Evolutionary conservation across 139 green algal species (phyloP).

Genomic region (Mesostigma viride): DNA sequence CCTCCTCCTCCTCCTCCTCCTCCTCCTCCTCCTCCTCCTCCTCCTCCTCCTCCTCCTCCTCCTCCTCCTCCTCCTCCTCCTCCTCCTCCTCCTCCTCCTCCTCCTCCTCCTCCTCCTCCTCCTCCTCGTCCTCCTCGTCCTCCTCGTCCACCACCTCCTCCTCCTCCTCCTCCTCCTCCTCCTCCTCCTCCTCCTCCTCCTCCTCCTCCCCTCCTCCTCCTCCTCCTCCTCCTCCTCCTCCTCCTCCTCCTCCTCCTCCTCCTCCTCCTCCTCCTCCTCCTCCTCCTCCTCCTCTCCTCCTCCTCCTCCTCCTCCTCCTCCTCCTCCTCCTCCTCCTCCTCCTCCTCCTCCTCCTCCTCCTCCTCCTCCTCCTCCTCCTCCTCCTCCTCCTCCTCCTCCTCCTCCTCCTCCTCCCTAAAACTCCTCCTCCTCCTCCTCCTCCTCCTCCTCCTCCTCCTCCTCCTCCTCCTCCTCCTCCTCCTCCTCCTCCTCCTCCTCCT

Average conservation of each 20-base stretch:
- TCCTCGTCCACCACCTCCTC: neutral
- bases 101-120: neutral
- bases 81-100: constrained; percentile 1
- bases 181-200: neutral
- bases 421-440: neutral
- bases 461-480: neutral
- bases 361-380: too few relatives aligned
- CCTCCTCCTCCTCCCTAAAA: too few relatives aligned
- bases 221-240: constrained; percentile 1
- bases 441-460: neutral
- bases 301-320: neutral
- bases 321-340: neutral
- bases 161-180: neutral
- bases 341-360: too few relatives aligned
- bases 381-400: too few relatives aligned
- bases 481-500: neutral
- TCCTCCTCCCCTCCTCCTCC: neutral
- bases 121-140: neutral
- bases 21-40: constrained; percentile 1
- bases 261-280: neutral
- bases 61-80: neutral
- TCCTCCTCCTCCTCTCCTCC: neutral
- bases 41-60: constrained; percentile 1
- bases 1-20: neutral
- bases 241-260: neutral